Evolutionary conservation across 2,329 filamentous ascomycete species (phyloP), one percentile per base, ranked within the genome.

Genomic region (Raffaelea ambrosiae): DNA sequence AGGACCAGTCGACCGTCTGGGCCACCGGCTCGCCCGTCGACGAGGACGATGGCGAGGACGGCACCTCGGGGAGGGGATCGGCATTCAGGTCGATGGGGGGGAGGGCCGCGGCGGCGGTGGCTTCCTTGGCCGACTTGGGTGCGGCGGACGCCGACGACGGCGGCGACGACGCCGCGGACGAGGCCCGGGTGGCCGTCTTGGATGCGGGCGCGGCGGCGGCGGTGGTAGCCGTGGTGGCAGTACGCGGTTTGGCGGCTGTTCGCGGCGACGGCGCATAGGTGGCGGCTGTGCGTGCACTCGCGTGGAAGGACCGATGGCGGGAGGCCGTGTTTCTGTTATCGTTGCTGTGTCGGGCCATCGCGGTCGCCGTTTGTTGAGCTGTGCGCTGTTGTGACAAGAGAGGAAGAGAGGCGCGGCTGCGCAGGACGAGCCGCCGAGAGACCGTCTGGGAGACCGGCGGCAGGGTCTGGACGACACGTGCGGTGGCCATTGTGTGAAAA

Each of bases 1-100:
- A 81, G 19, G 84, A 80, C 90, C 90, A 95, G 73, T 95, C 84
- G 51, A 80, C 18, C 5, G 35, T 69, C 35, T 44, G 47, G 48
- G 41, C 40, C 50, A 50, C 54, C 31, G 29, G 54, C 51, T 51
- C 46, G 46, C 36, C 7, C 40, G n/a, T 16, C n/a, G 19, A 7
- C 29, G 42, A 4, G n/a, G 26, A 4, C 11, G 8, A 20, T 10
- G 18, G 4, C 19, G 19, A 9, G 16, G 42, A 13, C 29, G 31
- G 26, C 1, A 39, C 20, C 18, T 29, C 29, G 35, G 44, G 29
- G 4, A 21, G 11, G 48, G 31, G 35, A 36, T 54, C 51, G n/a
- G 58, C 39, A 4, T 40, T n/a, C n/a, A n/a, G n/a, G n/a, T n/a
- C n/a, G n/a, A n/a, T 29, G 7, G 26, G 13, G n/a, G n/a, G n/a